Conservation (phyloP, 2,329 filamentous ascomycete species). For the Pyrenophora graminea region DNA sequence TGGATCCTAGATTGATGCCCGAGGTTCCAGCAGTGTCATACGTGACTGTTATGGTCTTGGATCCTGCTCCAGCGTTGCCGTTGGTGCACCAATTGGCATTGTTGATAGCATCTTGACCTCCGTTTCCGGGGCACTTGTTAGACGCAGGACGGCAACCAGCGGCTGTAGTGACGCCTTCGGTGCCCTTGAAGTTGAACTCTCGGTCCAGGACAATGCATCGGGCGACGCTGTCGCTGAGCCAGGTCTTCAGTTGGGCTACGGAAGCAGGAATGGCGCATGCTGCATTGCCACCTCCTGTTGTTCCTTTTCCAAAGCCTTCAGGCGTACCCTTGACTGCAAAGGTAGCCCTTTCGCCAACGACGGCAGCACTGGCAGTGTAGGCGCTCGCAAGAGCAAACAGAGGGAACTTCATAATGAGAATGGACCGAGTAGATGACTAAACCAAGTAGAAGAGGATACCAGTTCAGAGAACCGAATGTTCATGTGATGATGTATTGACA, state of each 20-base stretch:
- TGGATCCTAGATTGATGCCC: conserved; percentile 40
- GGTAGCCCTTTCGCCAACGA: background rate
- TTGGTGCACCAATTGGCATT: conserved; percentile 35
- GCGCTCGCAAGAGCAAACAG: conserved; percentile 4
- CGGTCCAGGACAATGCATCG: conserved; percentile 46
- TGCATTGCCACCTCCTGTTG: conserved; percentile 21
- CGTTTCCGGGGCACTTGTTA: conserved; percentile 50
- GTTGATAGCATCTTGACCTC: conserved; percentile 64
- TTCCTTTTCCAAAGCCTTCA: conserved; percentile 8
- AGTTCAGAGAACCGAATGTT: background rate
- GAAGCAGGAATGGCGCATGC: conserved; percentile 14
- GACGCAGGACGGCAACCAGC: conserved; percentile 48
- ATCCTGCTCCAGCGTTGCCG: conserved; percentile 11
- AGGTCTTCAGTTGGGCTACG: conserved; percentile 23
- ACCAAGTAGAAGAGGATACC: background rate
- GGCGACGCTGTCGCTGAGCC: conserved; percentile 35
- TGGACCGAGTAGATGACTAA: background rate
- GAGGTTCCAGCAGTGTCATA: conserved; percentile 37
- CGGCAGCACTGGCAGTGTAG: conserved; percentile 4
- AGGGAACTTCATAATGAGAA: conserved; percentile 7
- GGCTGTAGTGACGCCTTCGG: conserved; percentile 25
- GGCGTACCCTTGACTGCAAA: conserved; percentile 7
- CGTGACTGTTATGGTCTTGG: conserved; percentile 20
- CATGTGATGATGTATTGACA: background rate
- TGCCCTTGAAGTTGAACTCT: conserved; percentile 28